phyloP scores from a whole-genome alignment of 1,284 basidiomycete genomes.

The Stereum hirsutum region DNA sequence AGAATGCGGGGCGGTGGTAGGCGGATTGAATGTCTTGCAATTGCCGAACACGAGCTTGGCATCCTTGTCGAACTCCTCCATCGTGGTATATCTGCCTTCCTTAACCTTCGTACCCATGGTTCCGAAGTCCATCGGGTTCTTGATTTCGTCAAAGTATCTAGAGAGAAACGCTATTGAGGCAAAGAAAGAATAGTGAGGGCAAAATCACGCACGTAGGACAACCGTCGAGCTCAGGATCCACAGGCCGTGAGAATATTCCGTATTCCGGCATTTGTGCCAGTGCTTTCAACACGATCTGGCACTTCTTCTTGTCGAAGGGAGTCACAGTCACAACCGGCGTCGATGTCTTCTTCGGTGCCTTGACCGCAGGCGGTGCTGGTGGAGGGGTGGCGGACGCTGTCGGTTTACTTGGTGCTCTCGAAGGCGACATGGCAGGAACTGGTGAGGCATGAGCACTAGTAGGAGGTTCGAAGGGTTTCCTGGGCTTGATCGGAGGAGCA shows the following conservation, averaged over 20 bases:
- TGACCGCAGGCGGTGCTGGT: conserved; percentile 6
- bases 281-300: conserved; percentile 60
- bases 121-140: conserved; percentile 90
- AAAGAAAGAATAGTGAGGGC: conserved; percentile 1
- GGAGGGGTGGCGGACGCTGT: conserved; percentile 8
- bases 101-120: conserved; percentile 75
- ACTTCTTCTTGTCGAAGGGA: conserved; percentile 73
- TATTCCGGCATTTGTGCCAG: conserved; percentile 66
- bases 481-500: conserved; percentile 12
- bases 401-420: not conserved
- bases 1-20: conserved; percentile 64
- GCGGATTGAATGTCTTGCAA: conserved; percentile 84
- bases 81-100: conserved; percentile 58
- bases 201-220: conserved; percentile 81
- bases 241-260: conserved; percentile 75
- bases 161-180: conserved; percentile 5
- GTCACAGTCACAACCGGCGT: conserved; percentile 25
- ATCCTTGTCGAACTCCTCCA: conserved; percentile 80
- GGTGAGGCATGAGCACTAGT: conserved; percentile 1
- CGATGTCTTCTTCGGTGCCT: conserved; percentile 26
- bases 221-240: conserved; percentile 77
- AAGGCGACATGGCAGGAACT: not conserved
- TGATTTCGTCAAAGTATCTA: conserved; percentile 92
- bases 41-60: conserved; percentile 84
- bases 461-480: conserved; percentile 12